These are phyloP conservation scores for Emergomyces orientalis DNA, from an alignment of 2,329 filamentous ascomycete species.

Conservation along the genomic window DNA sequence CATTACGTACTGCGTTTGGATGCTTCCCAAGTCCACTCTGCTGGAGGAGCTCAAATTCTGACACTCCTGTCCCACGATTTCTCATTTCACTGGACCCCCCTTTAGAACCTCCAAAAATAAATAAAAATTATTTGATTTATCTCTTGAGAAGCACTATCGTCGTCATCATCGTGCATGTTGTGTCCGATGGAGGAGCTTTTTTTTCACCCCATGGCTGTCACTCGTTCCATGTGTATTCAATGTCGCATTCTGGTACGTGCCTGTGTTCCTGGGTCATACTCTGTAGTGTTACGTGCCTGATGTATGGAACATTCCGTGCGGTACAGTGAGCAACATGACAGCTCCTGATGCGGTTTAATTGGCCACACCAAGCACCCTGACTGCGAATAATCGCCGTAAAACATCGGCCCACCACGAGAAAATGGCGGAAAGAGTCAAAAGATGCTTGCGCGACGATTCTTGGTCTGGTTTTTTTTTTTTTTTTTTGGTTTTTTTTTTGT, in stretches of 20 bases:
- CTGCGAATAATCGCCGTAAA: background rate
- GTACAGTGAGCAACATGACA: background rate
- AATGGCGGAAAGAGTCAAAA: background rate
- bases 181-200: background rate
- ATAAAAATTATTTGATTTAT: background rate
- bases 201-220: background rate
- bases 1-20: no score
- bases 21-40: no score
- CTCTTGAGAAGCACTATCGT: background rate
- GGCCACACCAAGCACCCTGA: no score
- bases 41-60: no score
- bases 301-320: constrained; percentile 3
- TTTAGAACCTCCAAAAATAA: background rate
- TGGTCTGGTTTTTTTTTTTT: background rate
- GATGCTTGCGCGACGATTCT: background rate
- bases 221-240: background rate
- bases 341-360: background rate
- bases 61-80: no score
- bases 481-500: no score
- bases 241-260: background rate
- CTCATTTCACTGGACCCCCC: no score
- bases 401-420: background rate
- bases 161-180: background rate
- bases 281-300: background rate
- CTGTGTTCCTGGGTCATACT: no score